Evolutionary conservation across 2,329 filamentous ascomycete species (phyloP), one percentile per base, ranked within the genome.

Genomic region (Gyromitra esculenta): DNA sequence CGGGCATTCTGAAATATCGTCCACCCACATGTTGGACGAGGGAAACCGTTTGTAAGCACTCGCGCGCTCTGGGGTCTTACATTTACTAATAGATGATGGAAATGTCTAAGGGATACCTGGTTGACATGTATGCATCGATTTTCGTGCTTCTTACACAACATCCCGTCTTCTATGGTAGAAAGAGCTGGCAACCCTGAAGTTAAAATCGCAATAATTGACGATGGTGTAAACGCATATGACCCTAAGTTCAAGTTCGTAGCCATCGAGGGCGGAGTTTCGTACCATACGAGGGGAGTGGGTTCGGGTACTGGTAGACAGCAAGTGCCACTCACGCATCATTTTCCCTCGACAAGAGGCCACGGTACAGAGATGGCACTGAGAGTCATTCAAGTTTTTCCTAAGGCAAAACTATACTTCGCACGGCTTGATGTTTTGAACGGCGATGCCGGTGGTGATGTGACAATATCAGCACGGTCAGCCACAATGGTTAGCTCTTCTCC

Each of bases 171-270:
- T n/a, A n/a, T 8, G 39, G n/a, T 48, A 64, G 39, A 31, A 57
- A 13, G 15, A 3, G 52, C 50, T 11, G 50, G 50, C 9, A 63
- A 21, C 43, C 50, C 50, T 31, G n/a, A 48, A 35, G 52, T 78
- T 13, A 76, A 77, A 25, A 65, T 78, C 3, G 77, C 77, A 9
- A 73, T 78, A 2, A 56, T 78, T 11, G 77, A 78, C 18, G 77
- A 78, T 72, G 77, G 77, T 13, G 43, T 75, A 5, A 35, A 65
- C 21, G 37, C 35, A n/a, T 18, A 39, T 15, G 37, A 65, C 11
- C 21, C 9, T 13, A 68, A 6, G 21, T 54, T 66, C 15, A 54
- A 0, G 15, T 6, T 0, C 35, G 15, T 8, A 18, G 11, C 41
- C 2, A 66, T 67, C 13, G 31, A 2, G 2, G 25, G 48, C 5